Evolutionary conservation across 768 basidiomycete species (phyloP), one percentile per base, ranked within the genome.

Genomic region (Lactarius tabidus): DNA sequence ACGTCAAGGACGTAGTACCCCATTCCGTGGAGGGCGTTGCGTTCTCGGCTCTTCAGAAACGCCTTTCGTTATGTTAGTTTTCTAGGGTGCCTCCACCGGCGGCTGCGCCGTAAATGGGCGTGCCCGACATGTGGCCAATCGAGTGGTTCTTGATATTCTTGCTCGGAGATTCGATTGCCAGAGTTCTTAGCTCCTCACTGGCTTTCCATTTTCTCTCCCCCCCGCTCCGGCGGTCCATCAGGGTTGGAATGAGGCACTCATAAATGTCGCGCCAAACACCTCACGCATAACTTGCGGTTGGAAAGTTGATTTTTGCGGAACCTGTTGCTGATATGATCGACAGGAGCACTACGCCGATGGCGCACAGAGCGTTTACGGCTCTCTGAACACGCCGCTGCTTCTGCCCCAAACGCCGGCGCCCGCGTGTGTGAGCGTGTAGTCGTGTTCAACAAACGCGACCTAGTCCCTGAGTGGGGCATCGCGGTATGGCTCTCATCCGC

Each of bases 401-500:
- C 57, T 59, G 63, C 69, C n/a, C 65, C 36, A 36, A 63, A 36
- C 23, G 58, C 69, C 6, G 39, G 54, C 29, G 71, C 71, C 9
- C 66, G 66, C 28, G 74, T 85, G 58, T 91, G 91, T 71, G 91
- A 95, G 76, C 89, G 90, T 62, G 82, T 98, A 38, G 85, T 99
- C 52, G 91, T 98, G 14, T 82, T 98, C 67, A 96, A 93, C 72
- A 98, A 98, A 78, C 84, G 90, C 48, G 97, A 98, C 77, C 80
- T 98, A 59, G 94, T 95, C 10, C 86, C 95, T 48, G 80, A 84
- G 71, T 91, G 91, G 86, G 95, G 94, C 39, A 82, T 95, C 70
- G 84, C 91, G 82, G 96, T 95, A 71, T 69, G 82, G 72, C 53
- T 15, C 15, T 3, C 51, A 38, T 39, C 29, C 8, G 29, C 67